Base-by-base conservation (phyloP, 768 basidiomycete genomes). In the Suillus subaureus region DNA sequence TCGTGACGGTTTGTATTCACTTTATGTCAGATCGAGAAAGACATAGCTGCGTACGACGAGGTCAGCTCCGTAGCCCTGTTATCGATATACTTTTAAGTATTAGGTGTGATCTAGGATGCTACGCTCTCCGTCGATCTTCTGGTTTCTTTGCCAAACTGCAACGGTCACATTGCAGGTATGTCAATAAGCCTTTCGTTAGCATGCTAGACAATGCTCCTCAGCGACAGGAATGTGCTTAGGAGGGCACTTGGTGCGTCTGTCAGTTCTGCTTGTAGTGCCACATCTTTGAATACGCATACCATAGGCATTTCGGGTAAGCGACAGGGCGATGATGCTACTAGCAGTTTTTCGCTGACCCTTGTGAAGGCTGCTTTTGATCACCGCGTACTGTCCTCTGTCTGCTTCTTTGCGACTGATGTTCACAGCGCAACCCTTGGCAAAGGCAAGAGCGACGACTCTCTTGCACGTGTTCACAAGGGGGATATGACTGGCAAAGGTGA, bases 391-490 rank as follows among this genome's bases (percentile, higher is more conserved):
- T 82, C 96, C 1, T 84, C 93, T 0, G 92, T 97, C 49, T 97
- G 96, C 79, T 98, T 93, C 81, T 99, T 98, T 73, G 94, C 92
- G 2, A 99, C 97, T 18, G 96, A 97, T 74, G 88, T 99, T 55
- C 97, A 99, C 77, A 83, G 83, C 57, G 93, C 93, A 1, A 88
- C 93, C 0, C 87, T 98, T 26, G 96, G 96, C 6, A 90, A 89
- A 72, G 91, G 93, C 8, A 88, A 89, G 71, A 87, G 84, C 35
- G 96, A 97, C 71, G 88, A 99, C 75, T 88, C 94, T 4, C 87
- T 98, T 55, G 77, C 79, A 52, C 86, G 86, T 63, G 93, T 94
- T 56, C 80, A 79, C 54, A 87, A 86, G 2, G 95, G 96, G 2
- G 91, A 93, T 64, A 75, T 98, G 64, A 83, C 80, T 6, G 86